Conservation (phyloP, 2,329 filamentous ascomycete genomes). For the Pseudopyrenochaeta lycopersici region DNA sequence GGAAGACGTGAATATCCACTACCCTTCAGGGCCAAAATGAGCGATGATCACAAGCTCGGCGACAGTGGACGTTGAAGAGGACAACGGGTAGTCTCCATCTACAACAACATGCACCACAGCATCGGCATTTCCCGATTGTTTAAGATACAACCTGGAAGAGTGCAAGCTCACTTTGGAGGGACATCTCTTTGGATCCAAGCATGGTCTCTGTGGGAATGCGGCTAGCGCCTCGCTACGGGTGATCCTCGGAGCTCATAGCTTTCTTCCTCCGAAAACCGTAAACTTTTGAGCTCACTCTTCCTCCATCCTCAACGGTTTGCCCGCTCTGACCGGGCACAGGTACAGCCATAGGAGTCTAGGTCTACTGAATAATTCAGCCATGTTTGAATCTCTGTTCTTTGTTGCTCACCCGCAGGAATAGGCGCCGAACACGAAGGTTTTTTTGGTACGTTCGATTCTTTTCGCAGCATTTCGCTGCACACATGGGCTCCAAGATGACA, state of each 20-base stretch:
- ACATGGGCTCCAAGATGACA: conserved; percentile 42
- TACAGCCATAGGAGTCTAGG: not conserved
- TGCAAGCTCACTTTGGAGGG: not conserved
- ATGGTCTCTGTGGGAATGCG: not conserved
- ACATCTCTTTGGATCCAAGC: not conserved
- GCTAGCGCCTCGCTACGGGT: conserved; percentile 9
- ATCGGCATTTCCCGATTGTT: too few relatives aligned
- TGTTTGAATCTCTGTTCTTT: not conserved
- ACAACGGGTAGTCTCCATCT: too few relatives aligned
- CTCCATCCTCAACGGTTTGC: not conserved
- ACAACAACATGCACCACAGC: too few relatives aligned
- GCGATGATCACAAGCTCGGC: too few relatives aligned
- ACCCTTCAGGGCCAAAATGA: too few relatives aligned
- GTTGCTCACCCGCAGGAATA: not conserved
- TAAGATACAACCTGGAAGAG: too few relatives aligned
- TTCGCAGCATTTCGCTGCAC: conserved; percentile 1
- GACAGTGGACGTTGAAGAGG: too few relatives aligned
- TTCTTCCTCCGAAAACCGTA: not conserved
- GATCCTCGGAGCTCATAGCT: conserved; percentile 2
- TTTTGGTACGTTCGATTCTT: conserved; percentile 17
- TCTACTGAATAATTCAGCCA: not conserved
- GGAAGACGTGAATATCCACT: too few relatives aligned
- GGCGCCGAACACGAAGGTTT: too few relatives aligned
- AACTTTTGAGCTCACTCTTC: conserved; percentile 2
- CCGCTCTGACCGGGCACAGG: not conserved